Evolutionary conservation across 2,329 filamentous ascomycete genomes (phyloP).

Genomic region (Calonectria crousiana): DNA sequence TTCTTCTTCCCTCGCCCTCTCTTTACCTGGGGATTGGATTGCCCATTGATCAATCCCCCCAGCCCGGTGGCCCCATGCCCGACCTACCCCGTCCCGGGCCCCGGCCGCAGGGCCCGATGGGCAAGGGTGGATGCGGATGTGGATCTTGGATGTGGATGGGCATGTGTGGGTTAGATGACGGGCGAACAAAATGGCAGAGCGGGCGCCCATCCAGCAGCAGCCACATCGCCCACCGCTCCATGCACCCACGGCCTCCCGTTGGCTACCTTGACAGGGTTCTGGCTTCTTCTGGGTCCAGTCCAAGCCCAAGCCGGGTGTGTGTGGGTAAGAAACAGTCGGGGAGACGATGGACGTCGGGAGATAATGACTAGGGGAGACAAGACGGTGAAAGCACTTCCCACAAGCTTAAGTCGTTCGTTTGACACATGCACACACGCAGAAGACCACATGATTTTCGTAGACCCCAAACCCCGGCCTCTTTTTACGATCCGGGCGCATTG

Average conservation of each 20-base stretch:
- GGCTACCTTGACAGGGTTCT: slow-evolving; percentile 26
- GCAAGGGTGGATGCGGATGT: slow-evolving; percentile 12
- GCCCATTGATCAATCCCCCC: slow-evolving; percentile 23
- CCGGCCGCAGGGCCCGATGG: slow-evolving; percentile 10
- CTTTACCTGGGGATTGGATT: slow-evolving; percentile 1
- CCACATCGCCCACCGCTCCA: slow-evolving; percentile 42
- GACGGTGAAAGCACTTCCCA: slow-evolving; percentile 21
- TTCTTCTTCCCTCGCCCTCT: not conserved
- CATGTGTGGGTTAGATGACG: slow-evolving; percentile 7
- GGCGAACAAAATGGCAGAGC: slow-evolving; percentile 5
- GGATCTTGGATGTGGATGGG: slow-evolving; percentile 10
- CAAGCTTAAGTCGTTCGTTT: slow-evolving; percentile 16
- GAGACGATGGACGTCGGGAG: not conserved
- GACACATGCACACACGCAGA: slow-evolving; percentile 12
- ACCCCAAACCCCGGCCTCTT: not conserved
- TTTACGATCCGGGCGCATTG: too few relatives aligned
- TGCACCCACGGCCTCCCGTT: slow-evolving; percentile 31
- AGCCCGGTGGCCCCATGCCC: not conserved
- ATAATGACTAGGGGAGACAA: slow-evolving; percentile 7
- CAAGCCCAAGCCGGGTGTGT: not conserved
- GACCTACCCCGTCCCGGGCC: slow-evolving; percentile 18
- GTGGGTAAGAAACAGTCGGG: slow-evolving; percentile 8
- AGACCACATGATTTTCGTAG: slow-evolving; percentile 1
- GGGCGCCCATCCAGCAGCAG: slow-evolving; percentile 42
- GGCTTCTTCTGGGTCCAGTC: slow-evolving; percentile 1